Evolutionary conservation across 1,284 basidiomycete species (phyloP), one percentile per base, ranked within the genome.

Genomic region (Thelephora terrestris): DNA sequence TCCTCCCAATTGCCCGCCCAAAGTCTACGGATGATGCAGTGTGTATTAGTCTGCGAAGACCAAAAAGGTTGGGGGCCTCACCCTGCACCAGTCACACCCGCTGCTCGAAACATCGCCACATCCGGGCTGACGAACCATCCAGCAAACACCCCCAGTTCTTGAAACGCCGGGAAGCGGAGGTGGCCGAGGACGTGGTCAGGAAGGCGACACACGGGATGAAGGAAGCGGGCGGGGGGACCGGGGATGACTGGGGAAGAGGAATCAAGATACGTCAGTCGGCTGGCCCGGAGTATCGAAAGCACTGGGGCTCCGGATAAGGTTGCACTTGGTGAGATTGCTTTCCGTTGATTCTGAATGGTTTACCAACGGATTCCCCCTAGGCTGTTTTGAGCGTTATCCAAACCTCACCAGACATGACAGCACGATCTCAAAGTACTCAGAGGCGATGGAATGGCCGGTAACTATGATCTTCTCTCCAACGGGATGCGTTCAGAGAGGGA

Each of bases 341-440:
- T 7, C 17, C 39, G 25, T 42, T 7, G 25, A 17, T 49, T 27
- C 16, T 38, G 6, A 21, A 17, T 10, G n/a, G n/a, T n/a, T 10
- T 21, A 23, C 27, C n/a, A 14, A 34, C 18, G 39, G 39, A 2
- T 42, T 35, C n/a, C n/a, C n/a, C 43, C 5, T 57, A 91, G 88
- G 86, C 12, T 95, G 91, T 62, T 99, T 99, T 64, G 87, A 94
- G 55, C 91, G 96, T 63, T 99, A 99, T 61, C 77, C 82, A 1
- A 85, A 79, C 38, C 75, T 87, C 53, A 79, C 85, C 58, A 77
- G 76, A 55, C 75, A 89, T 55, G 83, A 97, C 64, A 77, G 85
- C 14, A 86, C 83, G 48, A 80, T 96, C 57, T 66, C 72, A 14
- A 79, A 88, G 53, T 84, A 91, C 57, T 72, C 79, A 47, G 78